Evolutionary conservation across 495 filamentous ascomycete genomes (phyloP), one percentile per base, ranked within the genome.

Genomic region (Xylaria castorea): DNA sequence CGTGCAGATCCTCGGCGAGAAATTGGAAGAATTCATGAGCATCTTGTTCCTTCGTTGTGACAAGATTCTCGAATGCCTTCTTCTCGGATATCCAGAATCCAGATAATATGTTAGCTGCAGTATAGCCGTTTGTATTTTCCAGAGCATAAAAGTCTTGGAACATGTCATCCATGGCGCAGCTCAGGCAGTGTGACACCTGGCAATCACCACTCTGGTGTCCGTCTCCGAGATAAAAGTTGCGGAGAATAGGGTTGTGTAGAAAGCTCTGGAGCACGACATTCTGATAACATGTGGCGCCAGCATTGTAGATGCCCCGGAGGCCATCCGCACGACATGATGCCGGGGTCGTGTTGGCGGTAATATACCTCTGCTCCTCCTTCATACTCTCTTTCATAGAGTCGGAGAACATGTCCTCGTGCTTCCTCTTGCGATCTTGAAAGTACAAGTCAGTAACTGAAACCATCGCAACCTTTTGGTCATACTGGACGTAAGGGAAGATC

Each of bases 11-110:
- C 80, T 97, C 94, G 46, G 95, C 90, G 5, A 98, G 86, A 77
- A 97, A 97, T 78, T 96, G 93, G 83, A 97, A 94, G 80, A 95
- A 98, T 77, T 98, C 95, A 79, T 98, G 94, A 1, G 94, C 94
- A 78, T 98, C 95, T 82, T 97, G 95, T 81, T 97, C 94, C 71
- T 93, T 91, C 76, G 95, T 94, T n/a, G 94, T 93, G 12, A 93
- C 92, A 34, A 97, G 86, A n/a, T 92, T 88, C 85, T 94, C 83
- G 30, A 85, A 83, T 5, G 80, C 79, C 77, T 85, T 84, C 78
- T 84, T 87, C 67, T 87, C 91, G 14, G 89, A 90, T 70, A 92
- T 90, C 93, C 93, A 95, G 74, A 93, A 92, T 0, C 89, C 90
- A 0, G 90, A 86, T 40, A 98, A 89, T 68, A 97, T 92, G 70